phyloP scores from a whole-genome alignment of 164 flowering plant species.

The Sedum album region DNA sequence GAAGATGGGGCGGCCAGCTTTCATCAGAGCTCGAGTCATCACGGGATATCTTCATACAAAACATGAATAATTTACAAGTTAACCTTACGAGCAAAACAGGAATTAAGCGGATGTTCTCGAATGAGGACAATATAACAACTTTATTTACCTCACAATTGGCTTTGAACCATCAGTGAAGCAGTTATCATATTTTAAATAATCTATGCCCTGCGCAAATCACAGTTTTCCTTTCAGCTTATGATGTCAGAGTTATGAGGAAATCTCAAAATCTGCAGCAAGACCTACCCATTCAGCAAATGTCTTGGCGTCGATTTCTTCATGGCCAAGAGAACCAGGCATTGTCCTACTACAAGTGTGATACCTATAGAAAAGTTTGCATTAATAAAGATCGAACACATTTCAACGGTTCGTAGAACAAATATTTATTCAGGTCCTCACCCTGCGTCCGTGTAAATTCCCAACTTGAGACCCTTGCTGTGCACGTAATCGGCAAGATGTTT shows the following conservation, averaged over 20 bases:
- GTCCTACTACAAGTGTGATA: conserved; percentile 27
- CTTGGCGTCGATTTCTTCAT: conserved; percentile 33
- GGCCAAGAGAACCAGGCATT: conserved; percentile 39
- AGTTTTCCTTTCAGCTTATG: not conserved
- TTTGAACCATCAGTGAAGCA: conserved; percentile 29
- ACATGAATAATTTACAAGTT: not conserved
- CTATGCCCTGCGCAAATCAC: conserved; percentile 26
- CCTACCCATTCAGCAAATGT: conserved; percentile 38
- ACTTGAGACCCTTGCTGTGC: conserved; percentile 40
- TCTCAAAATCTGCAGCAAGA: not conserved
- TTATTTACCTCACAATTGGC: conserved; percentile 29
- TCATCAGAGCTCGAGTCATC: conserved; percentile 58
- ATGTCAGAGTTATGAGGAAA: not conserved
- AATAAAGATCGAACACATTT: not conserved
- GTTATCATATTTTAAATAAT: conserved; percentile 45
- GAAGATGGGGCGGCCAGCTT: conserved; percentile 52
- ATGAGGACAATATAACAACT: not conserved
- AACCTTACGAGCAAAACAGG: not conserved
- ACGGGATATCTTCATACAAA: conserved; percentile 36
- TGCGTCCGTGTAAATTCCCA: conserved; percentile 44
- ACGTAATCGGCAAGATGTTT: conserved; percentile 42
- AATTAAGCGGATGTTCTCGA: not conserved
- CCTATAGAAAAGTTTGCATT: conserved; percentile 14
- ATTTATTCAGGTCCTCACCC: conserved; percentile 18
- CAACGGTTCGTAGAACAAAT: not conserved